Evolutionary conservation across 805 yeast species (phyloP).

Genomic region (Spencermartinsiella europaea): DNA sequence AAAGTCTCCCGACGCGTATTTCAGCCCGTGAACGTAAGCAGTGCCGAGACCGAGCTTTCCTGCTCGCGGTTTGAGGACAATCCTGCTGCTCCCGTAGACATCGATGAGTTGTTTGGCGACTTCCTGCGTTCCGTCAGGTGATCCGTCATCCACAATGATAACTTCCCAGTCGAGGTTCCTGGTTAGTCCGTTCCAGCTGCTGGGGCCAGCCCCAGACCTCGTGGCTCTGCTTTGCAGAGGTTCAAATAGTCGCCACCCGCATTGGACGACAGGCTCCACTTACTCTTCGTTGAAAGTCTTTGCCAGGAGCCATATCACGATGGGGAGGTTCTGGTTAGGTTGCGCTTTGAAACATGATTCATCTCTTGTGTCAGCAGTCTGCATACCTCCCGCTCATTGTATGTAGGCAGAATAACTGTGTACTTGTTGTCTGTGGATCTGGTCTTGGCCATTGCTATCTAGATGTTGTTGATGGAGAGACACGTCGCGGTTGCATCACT

Average conservation of each 20-base stretch:
- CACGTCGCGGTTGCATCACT: too few species aligned
- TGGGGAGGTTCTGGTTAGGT: slow-evolving; percentile 46
- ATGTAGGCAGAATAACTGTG: slow-evolving; percentile 71
- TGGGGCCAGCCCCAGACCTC: too few species aligned
- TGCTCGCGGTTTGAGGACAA: slow-evolving; percentile 63
- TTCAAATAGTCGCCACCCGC: too few species aligned
- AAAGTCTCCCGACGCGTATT: slow-evolving; percentile 65
- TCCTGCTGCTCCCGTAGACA: slow-evolving; percentile 54
- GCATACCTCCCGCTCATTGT: slow-evolving; percentile 55
- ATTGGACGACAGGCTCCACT: too few species aligned
- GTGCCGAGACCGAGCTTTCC: slow-evolving; percentile 75
- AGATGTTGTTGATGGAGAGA: too few species aligned
- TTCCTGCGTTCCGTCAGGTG: slow-evolving; percentile 79
- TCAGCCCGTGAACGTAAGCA: slow-evolving; percentile 73
- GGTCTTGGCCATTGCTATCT: slow-evolving; percentile 1
- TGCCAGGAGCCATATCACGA: slow-evolving; percentile 62
- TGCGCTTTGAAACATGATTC: too few species aligned
- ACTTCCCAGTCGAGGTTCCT: slow-evolving; percentile 66
- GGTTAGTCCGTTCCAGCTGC: too few species aligned
- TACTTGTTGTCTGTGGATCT: slow-evolving; percentile 41
- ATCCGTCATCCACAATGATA: slow-evolving; percentile 69
- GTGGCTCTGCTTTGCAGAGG: too few species aligned
- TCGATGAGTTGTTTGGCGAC: slow-evolving; percentile 45
- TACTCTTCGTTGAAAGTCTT: slow-evolving; percentile 52
- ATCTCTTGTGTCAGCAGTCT: too few species aligned